Conservation (phyloP, 148 eudicot species). For the Rhododendron williamsianum region DNA sequence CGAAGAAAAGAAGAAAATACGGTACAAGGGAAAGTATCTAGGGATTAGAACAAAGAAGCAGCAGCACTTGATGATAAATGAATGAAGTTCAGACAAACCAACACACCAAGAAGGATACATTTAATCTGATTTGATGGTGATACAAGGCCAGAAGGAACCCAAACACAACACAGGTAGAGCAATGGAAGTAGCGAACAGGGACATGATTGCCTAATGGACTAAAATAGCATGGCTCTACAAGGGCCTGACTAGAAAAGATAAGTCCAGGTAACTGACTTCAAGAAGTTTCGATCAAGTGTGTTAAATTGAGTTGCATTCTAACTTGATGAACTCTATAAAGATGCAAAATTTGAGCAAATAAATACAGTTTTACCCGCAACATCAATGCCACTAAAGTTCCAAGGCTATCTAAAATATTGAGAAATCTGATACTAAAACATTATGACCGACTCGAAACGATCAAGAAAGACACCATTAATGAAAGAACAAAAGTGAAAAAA, state of each 20-base stretch:
- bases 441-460: background rate
- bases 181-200: background rate
- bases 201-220: background rate
- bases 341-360: background rate
- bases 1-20: background rate
- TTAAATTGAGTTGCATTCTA: background rate
- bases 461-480: conserved; percentile 6
- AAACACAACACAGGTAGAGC: background rate
- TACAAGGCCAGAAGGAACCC: background rate
- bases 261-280: background rate
- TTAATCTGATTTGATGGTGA: background rate
- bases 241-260: background rate
- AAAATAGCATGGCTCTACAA: background rate
- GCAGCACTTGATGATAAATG: background rate
- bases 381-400: background rate
- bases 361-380: background rate
- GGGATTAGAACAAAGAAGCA: background rate
- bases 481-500: background rate
- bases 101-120: background rate
- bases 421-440: background rate
- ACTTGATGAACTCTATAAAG: background rate
- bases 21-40: background rate
- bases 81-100: background rate
- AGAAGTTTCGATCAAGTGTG: background rate
- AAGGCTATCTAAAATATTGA: background rate